phyloP scores from a whole-genome alignment of 1,284 basidiomycete species.

The Ustilago trichophora region DNA sequence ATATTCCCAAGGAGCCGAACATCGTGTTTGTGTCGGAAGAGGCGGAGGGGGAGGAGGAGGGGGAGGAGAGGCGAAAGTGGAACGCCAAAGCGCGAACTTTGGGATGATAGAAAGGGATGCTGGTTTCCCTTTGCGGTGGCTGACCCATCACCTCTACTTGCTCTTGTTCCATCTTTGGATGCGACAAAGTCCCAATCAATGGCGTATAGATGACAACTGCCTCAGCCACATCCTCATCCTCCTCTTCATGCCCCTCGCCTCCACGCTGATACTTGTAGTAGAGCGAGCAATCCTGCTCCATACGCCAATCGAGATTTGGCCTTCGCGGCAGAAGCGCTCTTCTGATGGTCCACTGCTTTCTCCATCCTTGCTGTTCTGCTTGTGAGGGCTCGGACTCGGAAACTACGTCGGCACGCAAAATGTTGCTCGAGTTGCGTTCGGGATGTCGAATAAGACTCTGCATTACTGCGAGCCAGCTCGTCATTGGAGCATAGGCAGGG shows the following conservation, averaged over 20 bases:
- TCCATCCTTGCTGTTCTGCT: slow-evolving; percentile 7
- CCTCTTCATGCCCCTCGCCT: background rate
- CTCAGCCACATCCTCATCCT: slow-evolving; percentile 11
- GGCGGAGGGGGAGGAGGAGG: background rate
- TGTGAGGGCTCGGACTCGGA: slow-evolving; percentile 1
- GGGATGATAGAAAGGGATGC: slow-evolving; percentile 64
- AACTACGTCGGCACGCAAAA: slow-evolving; percentile 59
- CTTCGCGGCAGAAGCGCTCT: slow-evolving; percentile 40
- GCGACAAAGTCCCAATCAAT: slow-evolving; percentile 6
- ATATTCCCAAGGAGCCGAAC: slow-evolving; percentile 69
- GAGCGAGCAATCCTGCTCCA: slow-evolving; percentile 46
- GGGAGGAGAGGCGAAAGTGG: slow-evolving; percentile 20
- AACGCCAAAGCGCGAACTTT: slow-evolving; percentile 59
- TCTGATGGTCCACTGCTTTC: slow-evolving; percentile 26
- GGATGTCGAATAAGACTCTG: slow-evolving; percentile 55
- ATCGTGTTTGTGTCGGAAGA: background rate
- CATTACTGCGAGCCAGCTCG: slow-evolving; percentile 53
- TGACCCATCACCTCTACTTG: background rate
- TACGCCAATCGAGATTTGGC: slow-evolving; percentile 39
- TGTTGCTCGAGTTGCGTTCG: slow-evolving; percentile 59
- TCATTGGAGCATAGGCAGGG: slow-evolving; percentile 37
- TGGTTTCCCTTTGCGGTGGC: slow-evolving; percentile 8
- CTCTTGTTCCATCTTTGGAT: slow-evolving; percentile 17
- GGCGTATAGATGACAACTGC: slow-evolving; percentile 45
- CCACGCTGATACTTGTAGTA: slow-evolving; percentile 6